Conservation (phyloP, 2,329 filamentous ascomycete genomes). For the Lachnellula arida region DNA sequence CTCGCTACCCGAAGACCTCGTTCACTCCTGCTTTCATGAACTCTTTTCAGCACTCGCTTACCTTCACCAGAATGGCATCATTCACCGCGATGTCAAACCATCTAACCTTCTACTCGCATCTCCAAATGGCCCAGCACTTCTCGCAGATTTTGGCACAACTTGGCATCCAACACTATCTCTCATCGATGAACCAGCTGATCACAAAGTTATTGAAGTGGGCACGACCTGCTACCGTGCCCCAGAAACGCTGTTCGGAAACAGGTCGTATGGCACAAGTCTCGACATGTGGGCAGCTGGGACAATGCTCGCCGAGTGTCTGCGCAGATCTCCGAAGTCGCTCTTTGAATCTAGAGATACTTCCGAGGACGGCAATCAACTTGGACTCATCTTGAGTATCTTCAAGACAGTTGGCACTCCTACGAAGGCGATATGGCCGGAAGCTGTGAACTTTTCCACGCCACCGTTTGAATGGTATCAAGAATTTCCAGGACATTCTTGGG, state of each 20-base stretch:
- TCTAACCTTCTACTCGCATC: slow-evolving; percentile 76
- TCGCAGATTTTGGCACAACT: slow-evolving; percentile 90
- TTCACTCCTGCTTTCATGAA: slow-evolving; percentile 51
- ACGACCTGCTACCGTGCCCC: slow-evolving; percentile 89
- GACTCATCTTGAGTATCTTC: slow-evolving; percentile 88
- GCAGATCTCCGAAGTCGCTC: slow-evolving; percentile 52
- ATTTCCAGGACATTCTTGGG: slow-evolving; percentile 66
- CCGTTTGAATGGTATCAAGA: slow-evolving; percentile 88
- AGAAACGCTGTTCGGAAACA: slow-evolving; percentile 83
- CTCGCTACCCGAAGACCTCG: slow-evolving; percentile 31
- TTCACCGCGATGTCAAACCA: slow-evolving; percentile 93
- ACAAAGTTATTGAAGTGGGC: slow-evolving; percentile 88
- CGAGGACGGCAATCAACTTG: slow-evolving; percentile 86
- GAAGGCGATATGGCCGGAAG: slow-evolving; percentile 77
- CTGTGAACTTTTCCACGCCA: slow-evolving; percentile 58
- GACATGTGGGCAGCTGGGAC: slow-evolving; percentile 90
- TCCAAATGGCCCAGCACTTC: slow-evolving; percentile 63
- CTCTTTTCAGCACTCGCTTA: slow-evolving; percentile 66
- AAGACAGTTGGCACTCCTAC: slow-evolving; percentile 85
- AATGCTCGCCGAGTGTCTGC: slow-evolving; percentile 72
- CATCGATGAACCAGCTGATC: slow-evolving; percentile 54
- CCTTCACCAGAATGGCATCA: slow-evolving; percentile 70
- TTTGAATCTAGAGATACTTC: slow-evolving; percentile 71
- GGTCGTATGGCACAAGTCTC: slow-evolving; percentile 63
- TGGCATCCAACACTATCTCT: slow-evolving; percentile 60